Percentiles rank a stretch among this genome's conserved stretches.
These are phyloP conservation scores for Amanita inopinata DNA, from an alignment of 768 basidiomycete genomes.

Conservation along the genomic window DNA sequence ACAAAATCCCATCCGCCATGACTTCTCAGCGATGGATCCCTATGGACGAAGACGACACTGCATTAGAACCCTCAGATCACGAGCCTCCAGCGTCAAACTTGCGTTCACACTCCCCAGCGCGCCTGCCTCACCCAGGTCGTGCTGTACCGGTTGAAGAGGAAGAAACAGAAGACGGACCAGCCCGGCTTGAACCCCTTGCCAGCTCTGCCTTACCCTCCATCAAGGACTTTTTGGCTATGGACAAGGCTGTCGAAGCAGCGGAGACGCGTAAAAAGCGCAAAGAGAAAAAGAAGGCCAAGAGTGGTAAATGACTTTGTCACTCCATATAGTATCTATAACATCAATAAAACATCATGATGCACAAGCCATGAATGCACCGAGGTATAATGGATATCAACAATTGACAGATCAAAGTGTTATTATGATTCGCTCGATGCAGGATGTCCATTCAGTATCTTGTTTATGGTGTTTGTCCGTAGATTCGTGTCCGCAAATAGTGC, in stretches of 20 bases:
- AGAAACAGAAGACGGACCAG: slow-evolving; percentile 34
- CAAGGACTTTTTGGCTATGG: slow-evolving; percentile 71
- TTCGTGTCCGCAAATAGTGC: slow-evolving; percentile 86
- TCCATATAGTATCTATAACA: no score
- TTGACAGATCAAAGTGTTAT: slow-evolving; percentile 7
- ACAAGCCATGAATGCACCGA: no score
- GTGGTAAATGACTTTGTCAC: slow-evolving; percentile 18
- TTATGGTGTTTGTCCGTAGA: slow-evolving; percentile 72
- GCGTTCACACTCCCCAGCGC: slow-evolving; percentile 14
- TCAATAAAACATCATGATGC: no score
- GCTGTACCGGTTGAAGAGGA: slow-evolving; percentile 23
- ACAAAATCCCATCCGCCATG: slow-evolving; percentile 7
- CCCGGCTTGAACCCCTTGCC: slow-evolving; percentile 62
- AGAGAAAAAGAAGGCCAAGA: slow-evolving; percentile 53
- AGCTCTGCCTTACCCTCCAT: slow-evolving; percentile 82
- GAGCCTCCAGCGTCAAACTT: slow-evolving; percentile 9
- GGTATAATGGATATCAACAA: no score
- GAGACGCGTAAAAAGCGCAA: slow-evolving; percentile 68
- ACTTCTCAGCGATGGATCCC: slow-evolving; percentile 36
- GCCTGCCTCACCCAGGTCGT: background rate
- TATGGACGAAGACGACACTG: slow-evolving; percentile 26
- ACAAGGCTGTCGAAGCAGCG: slow-evolving; percentile 51
- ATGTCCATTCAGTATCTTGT: slow-evolving; percentile 59
- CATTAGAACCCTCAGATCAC: slow-evolving; percentile 10
- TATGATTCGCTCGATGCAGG: slow-evolving; percentile 21